Base-by-base conservation (phyloP, 257 asterid species). In the Solanum medicagineum region DNA sequence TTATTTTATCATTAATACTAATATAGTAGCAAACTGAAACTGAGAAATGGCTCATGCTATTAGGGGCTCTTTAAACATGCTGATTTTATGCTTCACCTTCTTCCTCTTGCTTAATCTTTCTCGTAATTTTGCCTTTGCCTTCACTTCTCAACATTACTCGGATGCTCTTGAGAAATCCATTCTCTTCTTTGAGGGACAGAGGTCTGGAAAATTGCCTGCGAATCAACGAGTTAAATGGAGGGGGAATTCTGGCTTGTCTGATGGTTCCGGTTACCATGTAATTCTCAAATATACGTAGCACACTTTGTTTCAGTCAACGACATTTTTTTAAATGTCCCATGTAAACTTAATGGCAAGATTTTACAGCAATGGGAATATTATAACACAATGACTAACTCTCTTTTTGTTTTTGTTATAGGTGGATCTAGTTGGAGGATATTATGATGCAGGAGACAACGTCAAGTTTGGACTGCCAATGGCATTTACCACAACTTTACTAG, bases 381-480 rank as follows among this genome's bases (percentile, higher is more conserved):
- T 16, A 26, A 65, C 54, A 40, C 54, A 45, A 20, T 36, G 4
- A 42, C 47, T 47, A 10, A 54, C 47, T 19, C 32, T 3, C 8
- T 70, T 8, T 20, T 65, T 14, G 66, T 22, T 22, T 85, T 7
- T 15, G 10, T 45, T 65, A 68, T 86, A 95, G 97, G 98, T 93
- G 32, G 92, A 94, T 83, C 92, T 95, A 5, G 94, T 89, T 0
- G 99, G 99, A 88, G 99, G 99, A 13, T 94, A 95, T 71, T 93
- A 95, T 80, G 97, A 95, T 86, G 98, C 98, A 17, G 98, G 98
- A 75, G 98, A 95, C 89, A 93, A 95, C 74, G 88, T 93, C 20
- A 95, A 95, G 85, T 95, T 93, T 73, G 98, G 98, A 9, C 81
- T 93, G 88, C 98, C 98, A 11, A 93, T 95, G 97, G 98, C 98